These are phyloP conservation scores for Colletotrichum tofieldiae DNA, from an alignment of 2,329 filamentous ascomycete genomes.

Conservation along the genomic window DNA sequence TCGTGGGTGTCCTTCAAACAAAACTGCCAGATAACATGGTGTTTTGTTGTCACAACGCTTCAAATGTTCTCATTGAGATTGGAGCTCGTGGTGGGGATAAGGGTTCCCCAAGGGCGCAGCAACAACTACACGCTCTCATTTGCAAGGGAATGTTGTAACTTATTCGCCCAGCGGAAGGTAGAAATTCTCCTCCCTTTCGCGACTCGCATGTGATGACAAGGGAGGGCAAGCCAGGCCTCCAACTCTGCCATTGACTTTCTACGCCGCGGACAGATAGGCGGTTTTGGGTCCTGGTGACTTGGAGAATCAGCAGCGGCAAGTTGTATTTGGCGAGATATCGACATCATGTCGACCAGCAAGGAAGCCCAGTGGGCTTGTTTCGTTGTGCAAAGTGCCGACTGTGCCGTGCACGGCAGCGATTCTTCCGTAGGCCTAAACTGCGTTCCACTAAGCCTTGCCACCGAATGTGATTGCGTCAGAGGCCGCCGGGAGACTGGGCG, in stretches of 20 bases:
- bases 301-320: neutral
- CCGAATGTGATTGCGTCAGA: neutral
- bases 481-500: neutral
- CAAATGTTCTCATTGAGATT: no score
- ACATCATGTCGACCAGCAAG: no score
- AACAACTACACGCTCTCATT: neutral
- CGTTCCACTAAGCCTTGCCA: neutral
- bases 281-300: neutral
- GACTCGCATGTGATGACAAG: slow-evolving; percentile 15
- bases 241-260: neutral
- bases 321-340: neutral
- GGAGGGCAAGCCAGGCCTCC: neutral
- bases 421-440: neutral
- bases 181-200: neutral
- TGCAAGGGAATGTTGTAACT: neutral
- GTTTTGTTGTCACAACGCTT: no score
- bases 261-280: neutral
- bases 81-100: neutral
- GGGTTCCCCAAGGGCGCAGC: neutral
- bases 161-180: no score
- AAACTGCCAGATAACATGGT: neutral
- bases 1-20: neutral
- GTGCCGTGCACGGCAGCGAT: neutral
- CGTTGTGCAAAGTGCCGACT: neutral
- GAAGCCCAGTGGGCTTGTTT: neutral